A percentile compares a stretch with the other conserved stretches of the same genome.
Conservation (phyloP, 2,329 filamentous ascomycete species). For the Didymella lethalis region DNA sequence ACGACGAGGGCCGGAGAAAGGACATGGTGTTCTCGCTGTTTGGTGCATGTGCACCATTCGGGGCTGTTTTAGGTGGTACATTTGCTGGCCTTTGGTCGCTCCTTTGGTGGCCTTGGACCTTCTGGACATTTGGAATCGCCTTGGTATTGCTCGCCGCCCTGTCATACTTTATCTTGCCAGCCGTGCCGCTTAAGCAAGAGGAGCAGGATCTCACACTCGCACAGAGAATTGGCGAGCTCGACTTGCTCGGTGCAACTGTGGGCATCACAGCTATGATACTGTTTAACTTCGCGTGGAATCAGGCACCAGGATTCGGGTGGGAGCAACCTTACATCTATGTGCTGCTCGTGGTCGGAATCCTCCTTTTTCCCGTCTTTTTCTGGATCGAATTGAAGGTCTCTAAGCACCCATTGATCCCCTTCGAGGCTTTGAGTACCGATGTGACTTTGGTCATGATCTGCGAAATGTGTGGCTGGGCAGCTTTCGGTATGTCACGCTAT, state of each 20-base stretch:
- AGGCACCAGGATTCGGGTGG: constrained; percentile 69
- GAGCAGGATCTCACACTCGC: constrained; percentile 20
- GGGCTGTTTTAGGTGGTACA: constrained; percentile 52
- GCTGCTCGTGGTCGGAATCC: constrained; percentile 64
- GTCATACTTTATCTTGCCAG: constrained; percentile 53
- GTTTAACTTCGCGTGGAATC: constrained; percentile 73
- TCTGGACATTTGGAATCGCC: constrained; percentile 55
- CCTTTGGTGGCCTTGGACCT: constrained; percentile 63
- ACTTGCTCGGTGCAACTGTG: constrained; percentile 55
- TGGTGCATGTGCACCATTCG: constrained; percentile 59
- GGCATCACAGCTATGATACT: constrained; percentile 65
- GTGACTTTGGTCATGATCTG: constrained; percentile 65
- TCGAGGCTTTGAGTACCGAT: constrained; percentile 59
- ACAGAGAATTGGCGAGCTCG: constrained; percentile 48
- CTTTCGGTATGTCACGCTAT: constrained; percentile 39
- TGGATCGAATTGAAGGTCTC: constrained; percentile 59
- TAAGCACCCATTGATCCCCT: constrained; percentile 64
- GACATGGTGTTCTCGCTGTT: constrained; percentile 66
- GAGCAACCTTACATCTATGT: constrained; percentile 63
- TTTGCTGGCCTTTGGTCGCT: constrained; percentile 54
- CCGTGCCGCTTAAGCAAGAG: constrained; percentile 30
- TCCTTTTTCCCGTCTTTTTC: constrained; percentile 64
- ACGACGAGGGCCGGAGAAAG: constrained; percentile 65
- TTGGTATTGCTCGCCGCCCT: constrained; percentile 50
- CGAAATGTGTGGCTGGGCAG: constrained; percentile 55